Evolutionary conservation across 176 grass and related monocot genomes (phyloP), one percentile per base, ranked within the genome.

Genomic region (Typha latifolia): DNA sequence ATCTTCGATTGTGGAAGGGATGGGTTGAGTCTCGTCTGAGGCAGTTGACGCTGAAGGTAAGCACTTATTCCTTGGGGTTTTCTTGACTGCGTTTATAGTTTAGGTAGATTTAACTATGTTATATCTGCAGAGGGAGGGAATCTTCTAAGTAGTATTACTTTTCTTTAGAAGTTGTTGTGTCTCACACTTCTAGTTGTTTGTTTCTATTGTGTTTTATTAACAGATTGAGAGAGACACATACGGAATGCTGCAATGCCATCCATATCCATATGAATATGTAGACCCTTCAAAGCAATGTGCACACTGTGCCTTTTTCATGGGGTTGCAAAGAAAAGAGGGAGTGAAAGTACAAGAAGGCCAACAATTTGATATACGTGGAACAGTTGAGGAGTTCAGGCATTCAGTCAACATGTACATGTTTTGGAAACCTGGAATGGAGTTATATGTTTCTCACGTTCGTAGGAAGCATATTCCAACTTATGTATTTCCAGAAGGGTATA

Each of bases 261-360:
- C 95, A 15, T 99, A 99, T 75, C 95, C 95, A 2, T 71, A 84
- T 22, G 95, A 99, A 55, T 99, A 87, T 57, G 74, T 76, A 32
- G 95, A 99, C 73, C 66, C 76, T 61, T 78, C 81, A 20, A 94
- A 83, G 57, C 84, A 82, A 11, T 84, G 89, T 75, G 72, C 95
- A 19, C 95, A 99, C 74, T 90, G 95, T 79, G 95, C 95, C 47
- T 93, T 93, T 67, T 99, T 93, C 69, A 99, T 99, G 95, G 95
- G 95, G 14, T 82, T 99, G 76, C 80, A 83, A 69, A 79, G 95
- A 68, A 99, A 99, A 75, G 83, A 93, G 81, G 88, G 88, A 18
- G 94, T 89, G 18, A 80, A 84, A 71, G 82, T 90, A 86, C 83
- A 90, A 63, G 94, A 92, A 82, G 95, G 95, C 19, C 95, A 99